Evolutionary conservation across 2,329 filamentous ascomycete species (phyloP), one percentile per base, ranked within the genome.

Genomic region (Aspergillus sp.): DNA sequence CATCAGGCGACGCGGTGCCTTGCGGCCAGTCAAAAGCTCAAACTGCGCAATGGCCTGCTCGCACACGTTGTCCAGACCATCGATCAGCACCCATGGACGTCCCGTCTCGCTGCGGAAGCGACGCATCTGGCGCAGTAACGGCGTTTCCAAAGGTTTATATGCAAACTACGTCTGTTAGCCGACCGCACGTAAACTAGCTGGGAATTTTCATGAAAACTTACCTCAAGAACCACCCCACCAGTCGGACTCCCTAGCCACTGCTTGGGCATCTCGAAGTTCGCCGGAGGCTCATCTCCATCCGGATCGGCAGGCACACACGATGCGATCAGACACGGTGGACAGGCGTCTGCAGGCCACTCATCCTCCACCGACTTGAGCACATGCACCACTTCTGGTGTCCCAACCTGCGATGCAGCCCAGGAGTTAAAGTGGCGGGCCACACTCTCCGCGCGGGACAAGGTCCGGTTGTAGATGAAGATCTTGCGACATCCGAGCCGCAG

Each of bases 31-130:
- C 66, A 92, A 90, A 2, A 92, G 71, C 69, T 93, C 89, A 63
- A 92, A 93, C 62, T 92, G 88, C 1, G 88, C 88, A 69, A 89
- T 89, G 0, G 86, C 89, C 65, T 92, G 88, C 66, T 92, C 89
- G 0, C 87, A 87, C 13, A 93, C 70, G 44, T 91, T 78, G 60
- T 92, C 88, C 11, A 92, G 73, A 0, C 88, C 88, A 62, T 91
- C 87, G 69, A 91, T 82, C 16, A 88, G 79, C 0, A 90, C 85
- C 88, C 88, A 92, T 6, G 69, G 71, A 32, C 64, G 65, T 6
- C 65, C 65, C 4, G 38, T 88, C 79, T 57, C 79, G 75, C 50
- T 83, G 74, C 17, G 82, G 76, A 66, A 82, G 71, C 48, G 76
- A 73, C 84, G 79, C 50, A 89, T 83, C 61, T 92, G 88, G 30